Evolutionary conservation across 225 moss, liverwort and hornwort genomes (phyloP).

Genomic region (Polytrichum formosum): DNA sequence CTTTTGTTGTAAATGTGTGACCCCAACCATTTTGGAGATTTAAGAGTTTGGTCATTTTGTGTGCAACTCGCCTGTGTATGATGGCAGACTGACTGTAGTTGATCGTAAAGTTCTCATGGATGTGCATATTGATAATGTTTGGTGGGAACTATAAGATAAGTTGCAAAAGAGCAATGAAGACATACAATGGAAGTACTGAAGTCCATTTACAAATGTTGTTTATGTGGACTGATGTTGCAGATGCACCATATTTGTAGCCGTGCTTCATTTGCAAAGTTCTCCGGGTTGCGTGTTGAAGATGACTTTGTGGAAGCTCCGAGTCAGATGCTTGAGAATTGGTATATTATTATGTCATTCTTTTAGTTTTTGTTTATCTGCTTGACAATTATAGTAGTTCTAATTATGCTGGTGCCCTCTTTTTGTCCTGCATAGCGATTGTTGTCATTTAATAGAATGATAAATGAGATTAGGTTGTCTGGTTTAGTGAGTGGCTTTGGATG

Average conservation of each 20-base stretch:
- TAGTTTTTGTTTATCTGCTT: neutral
- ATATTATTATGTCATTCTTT: conserved; percentile 7
- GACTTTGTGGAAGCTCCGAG: conserved; percentile 98
- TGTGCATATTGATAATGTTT: too few species aligned
- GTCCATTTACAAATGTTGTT: neutral
- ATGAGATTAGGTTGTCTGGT: neutral
- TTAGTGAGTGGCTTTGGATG: neutral
- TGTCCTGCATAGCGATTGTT: neutral
- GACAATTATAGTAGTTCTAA: neutral
- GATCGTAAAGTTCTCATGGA: too few species aligned
- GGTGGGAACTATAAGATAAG: too few species aligned
- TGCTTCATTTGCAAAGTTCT: conserved; percentile 82
- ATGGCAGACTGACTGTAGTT: too few species aligned
- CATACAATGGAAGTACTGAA: too few species aligned
- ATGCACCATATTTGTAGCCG: conserved; percentile 99
- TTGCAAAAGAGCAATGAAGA: too few species aligned
- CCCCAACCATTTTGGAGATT: too few species aligned
- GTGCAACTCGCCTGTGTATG: too few species aligned
- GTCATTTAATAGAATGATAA: too few species aligned
- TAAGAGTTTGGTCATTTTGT: too few species aligned
- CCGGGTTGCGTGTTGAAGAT: conserved; percentile 90
- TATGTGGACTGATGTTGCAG: conserved; percentile 32
- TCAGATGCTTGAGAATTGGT: conserved; percentile 99
- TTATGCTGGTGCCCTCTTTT: neutral
- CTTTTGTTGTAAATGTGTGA: too few species aligned